Percentiles rank a stretch among this genome's conserved stretches.
Evolutionary conservation across 176 grass and related monocot genomes (phyloP).

Genomic region (Rhynchospora tenuis): DNA sequence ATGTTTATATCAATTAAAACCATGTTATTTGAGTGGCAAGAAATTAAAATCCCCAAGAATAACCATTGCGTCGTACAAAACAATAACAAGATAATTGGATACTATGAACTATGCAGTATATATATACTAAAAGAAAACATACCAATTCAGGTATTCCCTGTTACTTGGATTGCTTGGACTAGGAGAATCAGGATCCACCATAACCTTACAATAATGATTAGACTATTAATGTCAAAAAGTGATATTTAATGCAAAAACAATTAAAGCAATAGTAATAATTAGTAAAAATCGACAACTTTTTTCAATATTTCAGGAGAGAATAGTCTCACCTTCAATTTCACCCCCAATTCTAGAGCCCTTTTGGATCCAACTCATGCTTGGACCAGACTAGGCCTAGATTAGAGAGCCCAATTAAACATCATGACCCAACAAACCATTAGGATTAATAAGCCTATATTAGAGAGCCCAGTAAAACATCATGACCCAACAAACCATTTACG

Average conservation of each 20-base stretch:
- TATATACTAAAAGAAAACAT: slow-evolving; percentile 21
- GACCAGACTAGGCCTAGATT: slow-evolving; percentile 29
- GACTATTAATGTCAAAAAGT: background rate
- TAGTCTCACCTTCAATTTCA: slow-evolving; percentile 23
- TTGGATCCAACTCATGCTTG: slow-evolving; percentile 25
- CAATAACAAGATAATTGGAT: background rate
- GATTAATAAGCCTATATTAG: slow-evolving; percentile 17
- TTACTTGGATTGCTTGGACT: slow-evolving; percentile 97
- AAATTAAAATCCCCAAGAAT: background rate
- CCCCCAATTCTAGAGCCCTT: slow-evolving; percentile 15
- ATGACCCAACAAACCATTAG: background rate
- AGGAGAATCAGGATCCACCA: slow-evolving; percentile 97
- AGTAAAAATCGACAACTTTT: background rate
- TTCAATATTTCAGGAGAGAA: slow-evolving; percentile 17
- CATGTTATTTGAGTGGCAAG: background rate
- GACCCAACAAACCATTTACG: slow-evolving; percentile 29
- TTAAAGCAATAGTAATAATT: background rate
- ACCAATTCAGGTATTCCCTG: slow-evolving; percentile 95
- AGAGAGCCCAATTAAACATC: slow-evolving; percentile 10
- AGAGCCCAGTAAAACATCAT: slow-evolving; percentile 10
- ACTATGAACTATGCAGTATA: background rate
- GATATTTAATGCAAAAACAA: background rate
- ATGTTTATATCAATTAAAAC: background rate
- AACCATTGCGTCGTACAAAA: background rate
- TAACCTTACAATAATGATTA: slow-evolving; percentile 47